Percentiles rank a stretch among this genome's conserved stretches.
phyloP scores from a whole-genome alignment of 202 grass and related monocot genomes.

The Setaria italica region DNA sequence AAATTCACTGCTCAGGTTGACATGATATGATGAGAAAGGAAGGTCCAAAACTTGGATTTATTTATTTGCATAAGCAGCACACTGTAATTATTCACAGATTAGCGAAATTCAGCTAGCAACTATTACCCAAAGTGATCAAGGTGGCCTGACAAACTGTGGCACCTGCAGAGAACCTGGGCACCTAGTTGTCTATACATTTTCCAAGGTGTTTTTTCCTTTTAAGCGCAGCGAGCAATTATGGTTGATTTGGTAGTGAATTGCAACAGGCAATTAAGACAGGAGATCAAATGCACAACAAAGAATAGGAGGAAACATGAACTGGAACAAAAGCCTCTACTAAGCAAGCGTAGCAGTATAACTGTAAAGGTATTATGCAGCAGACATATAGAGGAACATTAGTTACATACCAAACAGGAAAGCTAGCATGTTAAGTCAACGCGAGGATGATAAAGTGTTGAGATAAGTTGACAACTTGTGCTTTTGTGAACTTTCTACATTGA shows the following conservation, averaged over 20 bases:
- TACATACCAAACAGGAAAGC: not conserved
- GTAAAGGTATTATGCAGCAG: not conserved
- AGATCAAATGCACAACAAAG: not conserved
- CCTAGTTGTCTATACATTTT: not conserved
- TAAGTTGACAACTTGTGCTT: not conserved
- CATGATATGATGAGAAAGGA: not conserved
- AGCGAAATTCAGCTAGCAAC: not conserved
- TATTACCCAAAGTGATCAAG: constrained; percentile 9
- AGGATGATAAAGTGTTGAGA: not conserved
- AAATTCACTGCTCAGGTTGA: not conserved
- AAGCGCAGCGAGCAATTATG: not conserved
- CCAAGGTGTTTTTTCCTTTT: not conserved
- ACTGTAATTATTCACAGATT: not conserved
- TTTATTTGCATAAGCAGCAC: not conserved
- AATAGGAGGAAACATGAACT: not conserved
- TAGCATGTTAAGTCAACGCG: not conserved
- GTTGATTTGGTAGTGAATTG: constrained; percentile 6
- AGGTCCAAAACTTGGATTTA: not conserved
- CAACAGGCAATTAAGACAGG: not conserved
- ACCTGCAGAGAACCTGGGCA: not conserved
- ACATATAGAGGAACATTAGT: not conserved
- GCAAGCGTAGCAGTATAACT: not conserved
- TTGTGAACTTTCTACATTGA: not conserved
- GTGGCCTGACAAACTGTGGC: not conserved
- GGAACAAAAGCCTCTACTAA: not conserved